A percentile compares a stretch with the other conserved stretches of the same genome.
phyloP scores from a whole-genome alignment of 352 stramenopile species.

The Pythium phragmitis region DNA sequence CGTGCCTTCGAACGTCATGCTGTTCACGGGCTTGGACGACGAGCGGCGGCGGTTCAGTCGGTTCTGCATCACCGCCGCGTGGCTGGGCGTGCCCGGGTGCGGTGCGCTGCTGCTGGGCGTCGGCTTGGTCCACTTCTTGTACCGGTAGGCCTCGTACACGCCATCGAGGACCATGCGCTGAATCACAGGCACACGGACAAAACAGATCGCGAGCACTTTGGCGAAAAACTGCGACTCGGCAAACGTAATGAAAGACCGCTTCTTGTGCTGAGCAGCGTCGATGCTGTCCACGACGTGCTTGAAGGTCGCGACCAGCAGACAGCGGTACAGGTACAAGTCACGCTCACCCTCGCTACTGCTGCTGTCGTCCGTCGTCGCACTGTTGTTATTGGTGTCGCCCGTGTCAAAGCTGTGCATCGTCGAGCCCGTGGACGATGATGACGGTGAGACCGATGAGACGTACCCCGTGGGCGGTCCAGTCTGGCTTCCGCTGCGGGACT shows the following conservation, averaged over 20 bases:
- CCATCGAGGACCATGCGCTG: slow-evolving; percentile 53
- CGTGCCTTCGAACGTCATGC: slow-evolving; percentile 52
- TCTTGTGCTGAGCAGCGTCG: slow-evolving; percentile 39
- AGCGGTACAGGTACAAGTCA: slow-evolving; percentile 65
- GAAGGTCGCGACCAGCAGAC: slow-evolving; percentile 72
- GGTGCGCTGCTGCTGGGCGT: slow-evolving; percentile 15
- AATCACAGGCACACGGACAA: slow-evolving; percentile 58
- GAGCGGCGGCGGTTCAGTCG: slow-evolving; percentile 34
- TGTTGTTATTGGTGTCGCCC: slow-evolving; percentile 10
- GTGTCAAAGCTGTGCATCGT: slow-evolving; percentile 18
- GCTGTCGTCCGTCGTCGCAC: background rate
- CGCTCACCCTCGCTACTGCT: slow-evolving; percentile 44
- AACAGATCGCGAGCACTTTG: slow-evolving; percentile 69
- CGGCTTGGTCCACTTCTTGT: slow-evolving; percentile 51
- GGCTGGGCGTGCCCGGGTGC: slow-evolving; percentile 24
- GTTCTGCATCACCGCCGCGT: slow-evolving; percentile 9
- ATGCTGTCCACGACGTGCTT: slow-evolving; percentile 69
- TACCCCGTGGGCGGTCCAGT: background rate
- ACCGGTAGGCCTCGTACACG: slow-evolving; percentile 49
- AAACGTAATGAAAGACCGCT: slow-evolving; percentile 53
- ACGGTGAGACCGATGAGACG: slow-evolving; percentile 5
- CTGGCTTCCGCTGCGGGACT: slow-evolving; percentile 22
- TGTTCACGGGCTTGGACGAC: slow-evolving; percentile 47
- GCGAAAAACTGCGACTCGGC: slow-evolving; percentile 63
- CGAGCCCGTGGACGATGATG: slow-evolving; percentile 13